Conservation (phyloP, 139 green algal genomes). For the Gonium pectorale region DNA sequence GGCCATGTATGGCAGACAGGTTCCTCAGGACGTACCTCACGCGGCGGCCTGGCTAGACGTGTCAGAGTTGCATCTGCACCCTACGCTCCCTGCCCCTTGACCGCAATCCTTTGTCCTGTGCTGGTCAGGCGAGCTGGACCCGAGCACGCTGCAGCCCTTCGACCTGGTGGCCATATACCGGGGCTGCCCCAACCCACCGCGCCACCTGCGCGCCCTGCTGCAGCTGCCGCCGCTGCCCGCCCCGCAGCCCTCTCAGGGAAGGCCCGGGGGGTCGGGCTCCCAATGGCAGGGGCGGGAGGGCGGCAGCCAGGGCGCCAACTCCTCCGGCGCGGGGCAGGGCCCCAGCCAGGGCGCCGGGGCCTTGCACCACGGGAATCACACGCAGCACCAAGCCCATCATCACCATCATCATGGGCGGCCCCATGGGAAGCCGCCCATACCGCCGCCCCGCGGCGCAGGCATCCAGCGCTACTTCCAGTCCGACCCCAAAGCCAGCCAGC, state of each 20-base stretch:
- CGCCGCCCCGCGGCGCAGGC: neutral
- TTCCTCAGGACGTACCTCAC: too few relatives aligned
- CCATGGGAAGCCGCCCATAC: neutral
- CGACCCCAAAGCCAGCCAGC: slow-evolving; percentile 5
- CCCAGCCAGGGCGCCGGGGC: neutral
- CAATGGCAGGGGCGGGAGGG: neutral
- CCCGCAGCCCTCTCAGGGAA: neutral
- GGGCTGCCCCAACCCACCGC: slow-evolving; percentile 51
- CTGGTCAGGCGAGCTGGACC: slow-evolving; percentile 60
- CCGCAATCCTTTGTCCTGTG: neutral
- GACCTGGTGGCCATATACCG: slow-evolving; percentile 63
- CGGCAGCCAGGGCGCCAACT: neutral
- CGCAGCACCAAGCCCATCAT: neutral
- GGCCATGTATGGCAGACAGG: too few relatives aligned
- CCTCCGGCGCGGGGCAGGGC: neutral
- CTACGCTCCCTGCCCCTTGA: too few relatives aligned
- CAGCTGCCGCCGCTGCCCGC: neutral
- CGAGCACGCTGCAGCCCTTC: slow-evolving; percentile 60
- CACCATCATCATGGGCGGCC: neutral
- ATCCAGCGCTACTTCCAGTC: slow-evolving; percentile 11
- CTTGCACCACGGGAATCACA: too few relatives aligned
- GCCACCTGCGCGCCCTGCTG: slow-evolving; percentile 20
- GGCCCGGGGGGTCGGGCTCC: neutral
- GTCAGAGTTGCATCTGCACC: too few relatives aligned
- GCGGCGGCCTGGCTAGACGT: too few relatives aligned